A percentile compares a stretch with the other conserved stretches of the same genome.
Evolutionary conservation across 768 basidiomycete genomes (phyloP).

Genomic region (Boletus patriciae): DNA sequence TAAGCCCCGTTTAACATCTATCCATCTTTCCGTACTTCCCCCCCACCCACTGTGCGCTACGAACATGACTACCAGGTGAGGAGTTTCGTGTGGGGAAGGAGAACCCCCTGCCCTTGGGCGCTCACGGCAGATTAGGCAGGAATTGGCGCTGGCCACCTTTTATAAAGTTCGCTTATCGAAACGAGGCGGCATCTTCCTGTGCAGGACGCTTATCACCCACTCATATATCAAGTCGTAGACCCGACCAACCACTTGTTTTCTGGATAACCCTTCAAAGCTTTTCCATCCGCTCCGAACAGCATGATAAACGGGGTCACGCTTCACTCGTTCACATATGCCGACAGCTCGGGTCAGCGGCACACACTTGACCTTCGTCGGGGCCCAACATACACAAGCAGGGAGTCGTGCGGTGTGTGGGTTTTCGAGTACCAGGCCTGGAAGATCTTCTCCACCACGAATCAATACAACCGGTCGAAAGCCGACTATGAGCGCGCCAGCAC

Average conservation of each 20-base stretch:
- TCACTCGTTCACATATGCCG: background rate
- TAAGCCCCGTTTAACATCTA: no score
- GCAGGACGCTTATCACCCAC: no score
- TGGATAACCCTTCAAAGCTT: background rate
- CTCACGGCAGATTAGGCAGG: no score
- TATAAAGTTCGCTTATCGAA: no score
- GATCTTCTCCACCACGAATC: background rate
- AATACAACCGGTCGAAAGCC: background rate
- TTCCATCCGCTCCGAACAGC: background rate
- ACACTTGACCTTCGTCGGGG: background rate
- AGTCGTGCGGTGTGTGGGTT: background rate
- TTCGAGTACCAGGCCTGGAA: background rate
- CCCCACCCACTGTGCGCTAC: no score
- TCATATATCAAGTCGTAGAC: background rate
- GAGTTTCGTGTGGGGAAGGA: no score
- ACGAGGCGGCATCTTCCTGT: no score
- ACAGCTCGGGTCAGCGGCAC: fast-evolving
- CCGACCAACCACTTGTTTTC: background rate
- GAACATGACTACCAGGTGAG: no score
- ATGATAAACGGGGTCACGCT: background rate
- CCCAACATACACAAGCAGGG: background rate
- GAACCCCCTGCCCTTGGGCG: no score
- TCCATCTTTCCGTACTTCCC: no score
- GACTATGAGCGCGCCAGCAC: no score
- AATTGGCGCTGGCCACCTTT: no score